Percentiles rank a stretch among this genome's conserved stretches.
phyloP scores from a whole-genome alignment of 2,329 filamentous ascomycete species.

The Beauveria asiatica region DNA sequence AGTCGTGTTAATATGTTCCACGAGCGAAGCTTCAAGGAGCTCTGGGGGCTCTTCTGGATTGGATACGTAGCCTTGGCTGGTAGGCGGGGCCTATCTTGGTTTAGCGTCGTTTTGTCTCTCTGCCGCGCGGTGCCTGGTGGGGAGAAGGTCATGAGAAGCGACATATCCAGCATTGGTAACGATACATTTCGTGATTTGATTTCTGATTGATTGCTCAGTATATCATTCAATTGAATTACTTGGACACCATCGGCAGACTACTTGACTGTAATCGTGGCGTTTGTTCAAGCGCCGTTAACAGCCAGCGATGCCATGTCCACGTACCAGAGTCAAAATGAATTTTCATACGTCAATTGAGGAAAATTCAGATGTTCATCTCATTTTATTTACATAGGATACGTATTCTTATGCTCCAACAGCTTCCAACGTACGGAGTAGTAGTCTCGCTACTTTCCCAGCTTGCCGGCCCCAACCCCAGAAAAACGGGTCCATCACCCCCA shows the following conservation, averaged over 20 bases:
- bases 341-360: background rate
- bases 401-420: too few relatives aligned
- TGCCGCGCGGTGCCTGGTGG: conserved; percentile 1
- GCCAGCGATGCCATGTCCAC: too few relatives aligned
- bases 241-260: background rate
- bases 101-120: background rate
- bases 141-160: background rate
- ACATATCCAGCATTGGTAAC: background rate
- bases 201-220: too few relatives aligned
- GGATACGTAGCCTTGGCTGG: conserved; percentile 11
- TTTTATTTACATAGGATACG: background rate
- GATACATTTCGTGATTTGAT: background rate
- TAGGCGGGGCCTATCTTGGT: background rate
- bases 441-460: background rate
- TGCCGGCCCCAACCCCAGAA: background rate
- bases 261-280: too few relatives aligned
- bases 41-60: conserved; percentile 5
- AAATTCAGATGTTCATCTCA: too few relatives aligned
- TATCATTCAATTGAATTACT: background rate
- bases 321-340: too few relatives aligned
- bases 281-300: too few relatives aligned
- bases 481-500: background rate
- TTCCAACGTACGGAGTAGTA: background rate
- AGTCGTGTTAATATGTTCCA: conserved; percentile 7
- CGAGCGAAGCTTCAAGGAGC: conserved; percentile 10